Base-by-base conservation (phyloP, 768 basidiomycete genomes). In the Boletus edulis region DNA sequence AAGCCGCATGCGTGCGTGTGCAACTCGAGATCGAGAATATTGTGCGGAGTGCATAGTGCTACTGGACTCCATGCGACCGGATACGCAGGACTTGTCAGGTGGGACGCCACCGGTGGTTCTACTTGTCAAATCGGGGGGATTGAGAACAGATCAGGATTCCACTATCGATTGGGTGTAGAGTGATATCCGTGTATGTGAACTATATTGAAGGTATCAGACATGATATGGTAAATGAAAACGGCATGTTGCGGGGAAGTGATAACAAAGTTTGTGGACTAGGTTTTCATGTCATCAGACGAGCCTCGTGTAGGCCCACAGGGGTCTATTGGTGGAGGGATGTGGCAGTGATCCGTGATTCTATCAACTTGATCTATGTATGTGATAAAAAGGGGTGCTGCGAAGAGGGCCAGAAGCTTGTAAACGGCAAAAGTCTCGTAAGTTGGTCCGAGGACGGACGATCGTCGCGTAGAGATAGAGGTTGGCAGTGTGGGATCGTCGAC, bases 21-120 rank as follows among this genome's bases (percentile, higher is more conserved):
- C 77, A 83, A 67, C 73, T 87, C 32, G 82, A 85, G 66, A 76
- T 90, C 40, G 88, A 90, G 72, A 74, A 79, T 47, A 82, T 87
- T 56, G 75, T 85, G 72, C 69, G 52, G 52, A 62, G 61, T 32
- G 42, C 52, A 58, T 62, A 56, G 54, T 53, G 47, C 60, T 47
- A 52, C 43, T 46, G 57, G 62, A 11, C 40, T 61, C 40, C n/a
- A n/a, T n/a, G n/a, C n/a, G n/a, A n/a, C n/a, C n/a, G n/a, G n/a
- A 52, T 29, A 18, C 27, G 24, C n/a, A 35, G 49, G 46, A 3
- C 32, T 2, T 29, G 29, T 29, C 29, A 29, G 24, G 39, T 60
- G 47, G 47, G 54, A 54, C 63, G 63, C 63, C 63, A 59, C 54
- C 22, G 54, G 47, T 43, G 52, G 52, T 56, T 58, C 51, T 49